phyloP scores from a whole-genome alignment of 208 protist species.

The Acanthamoeba castellanii region DNA sequence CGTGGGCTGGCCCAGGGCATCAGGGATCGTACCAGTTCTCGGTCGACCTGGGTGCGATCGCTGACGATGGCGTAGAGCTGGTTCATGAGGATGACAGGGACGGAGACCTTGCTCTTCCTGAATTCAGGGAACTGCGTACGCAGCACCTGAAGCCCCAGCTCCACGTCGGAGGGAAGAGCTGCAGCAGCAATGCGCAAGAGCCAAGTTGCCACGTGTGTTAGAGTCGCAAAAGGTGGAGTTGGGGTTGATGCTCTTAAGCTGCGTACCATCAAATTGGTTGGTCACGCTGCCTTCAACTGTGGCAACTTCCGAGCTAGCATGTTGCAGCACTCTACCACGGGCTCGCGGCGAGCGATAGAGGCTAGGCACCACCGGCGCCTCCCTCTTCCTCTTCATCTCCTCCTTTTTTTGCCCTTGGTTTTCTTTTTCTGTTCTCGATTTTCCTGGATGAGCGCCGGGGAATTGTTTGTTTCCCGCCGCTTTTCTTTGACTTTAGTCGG shows the following conservation, averaged over 20 bases:
- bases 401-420: background rate
- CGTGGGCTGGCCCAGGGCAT: too few relatives aligned
- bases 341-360: constrained; percentile 7
- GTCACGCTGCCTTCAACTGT: background rate
- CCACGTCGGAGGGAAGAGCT: constrained; percentile 28
- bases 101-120: constrained; percentile 27
- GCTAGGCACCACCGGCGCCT: background rate
- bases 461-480: background rate
- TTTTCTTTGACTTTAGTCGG: background rate
- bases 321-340: background rate
- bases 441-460: background rate
- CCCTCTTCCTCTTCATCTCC: constrained; percentile 44
- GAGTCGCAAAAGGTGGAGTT: background rate
- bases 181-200: background rate
- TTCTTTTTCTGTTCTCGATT: background rate
- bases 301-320: background rate
- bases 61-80: constrained; percentile 67
- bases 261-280: background rate
- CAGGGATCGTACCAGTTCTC: constrained; percentile 1
- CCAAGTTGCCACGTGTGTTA: background rate
- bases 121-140: constrained; percentile 46
- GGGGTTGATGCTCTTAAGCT: background rate
- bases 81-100: constrained; percentile 29
- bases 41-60: constrained; percentile 43
- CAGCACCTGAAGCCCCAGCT: constrained; percentile 45